These are phyloP conservation scores for Danielia oregonensis DNA, from an alignment of 805 yeast genomes.

Conservation along the genomic window DNA sequence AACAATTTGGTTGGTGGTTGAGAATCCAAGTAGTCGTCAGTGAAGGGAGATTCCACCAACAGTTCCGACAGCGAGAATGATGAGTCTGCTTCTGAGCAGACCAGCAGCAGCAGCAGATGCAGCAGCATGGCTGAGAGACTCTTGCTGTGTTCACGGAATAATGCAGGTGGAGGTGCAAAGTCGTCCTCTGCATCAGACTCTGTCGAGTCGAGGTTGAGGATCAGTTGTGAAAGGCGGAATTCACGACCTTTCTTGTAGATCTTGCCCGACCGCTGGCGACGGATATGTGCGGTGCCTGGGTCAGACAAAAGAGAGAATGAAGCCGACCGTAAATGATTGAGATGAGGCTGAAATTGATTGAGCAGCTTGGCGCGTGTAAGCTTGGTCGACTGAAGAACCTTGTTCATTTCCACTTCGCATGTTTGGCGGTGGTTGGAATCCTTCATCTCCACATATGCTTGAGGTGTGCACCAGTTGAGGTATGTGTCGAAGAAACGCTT, in stretches of 20 bases:
- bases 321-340: slow-evolving; percentile 13
- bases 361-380: slow-evolving; percentile 39
- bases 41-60: slow-evolving; percentile 23
- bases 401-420: slow-evolving; percentile 47
- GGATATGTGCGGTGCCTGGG: slow-evolving; percentile 5
- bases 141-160: slow-evolving; percentile 15
- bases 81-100: slow-evolving; percentile 22
- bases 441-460: slow-evolving; percentile 82
- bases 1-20: slow-evolving; percentile 3
- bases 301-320: slow-evolving; percentile 12
- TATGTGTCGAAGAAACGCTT: slow-evolving; percentile 64
- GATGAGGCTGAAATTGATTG: slow-evolving; percentile 20
- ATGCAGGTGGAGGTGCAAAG: slow-evolving; percentile 16
- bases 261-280: slow-evolving; percentile 11
- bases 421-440: slow-evolving; percentile 29
- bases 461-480: slow-evolving; percentile 64
- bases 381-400: slow-evolving; percentile 40
- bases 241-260: slow-evolving; percentile 13
- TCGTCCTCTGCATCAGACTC: slow-evolving; percentile 9
- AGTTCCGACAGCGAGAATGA: slow-evolving; percentile 30
- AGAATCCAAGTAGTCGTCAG: slow-evolving; percentile 26
- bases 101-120: slow-evolving; percentile 29
- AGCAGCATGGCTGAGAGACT: slow-evolving; percentile 17
- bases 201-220: neutral
- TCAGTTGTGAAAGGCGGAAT: neutral